Conservation (phyloP, 108 stramenopile genomes). For the Fragilaria radians region DNA sequence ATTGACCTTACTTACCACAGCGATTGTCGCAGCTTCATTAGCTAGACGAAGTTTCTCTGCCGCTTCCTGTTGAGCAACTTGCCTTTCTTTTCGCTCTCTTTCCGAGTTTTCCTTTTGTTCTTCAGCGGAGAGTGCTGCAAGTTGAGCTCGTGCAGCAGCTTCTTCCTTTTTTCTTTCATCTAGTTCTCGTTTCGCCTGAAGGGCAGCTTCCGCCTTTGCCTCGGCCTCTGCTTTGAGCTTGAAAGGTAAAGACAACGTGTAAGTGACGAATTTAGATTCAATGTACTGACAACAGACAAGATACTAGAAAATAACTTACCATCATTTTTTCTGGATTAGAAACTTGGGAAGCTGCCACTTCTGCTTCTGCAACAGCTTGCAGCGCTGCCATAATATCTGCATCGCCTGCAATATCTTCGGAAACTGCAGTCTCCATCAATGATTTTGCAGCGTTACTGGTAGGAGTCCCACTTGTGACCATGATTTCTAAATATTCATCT, state of each 20-base stretch:
- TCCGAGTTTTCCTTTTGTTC: conserved; percentile 27
- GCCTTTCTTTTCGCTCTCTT: conserved; percentile 23
- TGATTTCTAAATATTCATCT: conserved; percentile 35
- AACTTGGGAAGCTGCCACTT: conserved; percentile 10
- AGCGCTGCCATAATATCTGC: conserved; percentile 17
- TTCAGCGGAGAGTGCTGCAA: conserved; percentile 24
- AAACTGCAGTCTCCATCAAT: conserved; percentile 3
- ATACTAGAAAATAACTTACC: too few relatives aligned
- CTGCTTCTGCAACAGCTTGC: conserved; percentile 10
- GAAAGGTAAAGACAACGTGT: not conserved
- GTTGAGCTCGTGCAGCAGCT: not conserved
- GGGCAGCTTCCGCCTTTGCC: conserved; percentile 21
- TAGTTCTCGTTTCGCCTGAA: conserved; percentile 6
- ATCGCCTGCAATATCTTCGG: not conserved
- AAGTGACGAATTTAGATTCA: too few relatives aligned
- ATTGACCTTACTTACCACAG: conserved; percentile 35
- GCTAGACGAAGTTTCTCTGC: conserved; percentile 29
- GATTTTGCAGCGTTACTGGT: conserved; percentile 20
- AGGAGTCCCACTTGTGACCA: conserved; percentile 16
- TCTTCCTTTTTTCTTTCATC: not conserved
- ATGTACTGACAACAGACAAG: too few relatives aligned
- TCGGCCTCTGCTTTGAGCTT: not conserved
- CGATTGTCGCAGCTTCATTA: conserved; percentile 61
- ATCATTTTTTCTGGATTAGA: too few relatives aligned
- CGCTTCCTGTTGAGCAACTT: conserved; percentile 35